phyloP scores from a whole-genome alignment of 176 grass and related monocot genomes.

The Carex littledalei region DNA sequence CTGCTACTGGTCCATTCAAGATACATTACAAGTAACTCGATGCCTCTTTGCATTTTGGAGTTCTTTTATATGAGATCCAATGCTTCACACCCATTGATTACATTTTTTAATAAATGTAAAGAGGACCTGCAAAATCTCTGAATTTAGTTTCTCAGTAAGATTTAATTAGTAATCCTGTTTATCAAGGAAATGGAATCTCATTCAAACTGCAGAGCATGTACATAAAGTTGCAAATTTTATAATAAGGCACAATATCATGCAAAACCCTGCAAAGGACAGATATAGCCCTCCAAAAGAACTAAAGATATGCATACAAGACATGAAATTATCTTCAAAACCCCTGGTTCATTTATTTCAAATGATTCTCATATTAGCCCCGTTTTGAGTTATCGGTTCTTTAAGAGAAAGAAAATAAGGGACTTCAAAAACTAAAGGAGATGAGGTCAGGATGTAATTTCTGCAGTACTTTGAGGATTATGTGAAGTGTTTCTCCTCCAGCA shows the following conservation, averaged over 20 bases:
- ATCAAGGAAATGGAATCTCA: neutral
- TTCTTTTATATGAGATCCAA: constrained; percentile 84
- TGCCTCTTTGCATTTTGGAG: constrained; percentile 87
- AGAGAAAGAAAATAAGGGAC: too few relatives aligned
- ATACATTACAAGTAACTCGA: too few relatives aligned
- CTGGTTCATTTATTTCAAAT: neutral
- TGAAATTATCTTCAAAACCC: too few relatives aligned
- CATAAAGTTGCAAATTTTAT: neutral
- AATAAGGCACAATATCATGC: neutral
- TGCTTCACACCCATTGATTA: constrained; percentile 57
- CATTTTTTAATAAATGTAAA: constrained; percentile 10
- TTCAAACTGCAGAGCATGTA: neutral
- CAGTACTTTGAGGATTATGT: too few relatives aligned
- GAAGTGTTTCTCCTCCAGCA: too few relatives aligned
- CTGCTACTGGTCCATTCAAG: constrained; percentile 94
- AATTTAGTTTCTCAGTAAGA: neutral
- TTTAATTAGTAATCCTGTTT: neutral
- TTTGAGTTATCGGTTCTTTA: too few relatives aligned
- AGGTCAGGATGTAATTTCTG: too few relatives aligned
- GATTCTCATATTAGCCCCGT: neutral
- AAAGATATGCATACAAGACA: neutral
- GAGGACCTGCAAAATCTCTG: neutral
- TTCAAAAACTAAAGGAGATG: too few relatives aligned
- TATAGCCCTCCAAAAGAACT: neutral
- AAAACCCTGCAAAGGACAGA: neutral